Conservation (phyloP, 805 yeast species). For the Teunomyces tritomae region DNA sequence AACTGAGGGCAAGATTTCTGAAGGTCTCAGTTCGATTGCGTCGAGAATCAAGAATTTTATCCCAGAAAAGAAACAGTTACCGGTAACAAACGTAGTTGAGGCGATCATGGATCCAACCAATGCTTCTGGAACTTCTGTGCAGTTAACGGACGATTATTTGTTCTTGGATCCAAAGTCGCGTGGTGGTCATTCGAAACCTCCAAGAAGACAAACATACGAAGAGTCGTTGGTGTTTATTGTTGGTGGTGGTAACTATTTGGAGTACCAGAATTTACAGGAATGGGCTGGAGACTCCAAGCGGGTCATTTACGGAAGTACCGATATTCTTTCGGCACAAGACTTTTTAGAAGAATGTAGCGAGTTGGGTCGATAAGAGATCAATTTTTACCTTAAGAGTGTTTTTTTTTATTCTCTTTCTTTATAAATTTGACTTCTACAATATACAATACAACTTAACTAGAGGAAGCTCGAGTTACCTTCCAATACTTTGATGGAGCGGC, state of each 20-base stretch:
- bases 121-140: slow-evolving; percentile 60
- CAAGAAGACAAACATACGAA: slow-evolving; percentile 75
- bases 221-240: slow-evolving; percentile 88
- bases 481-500: slow-evolving; percentile 72
- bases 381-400: neutral
- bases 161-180: slow-evolving; percentile 89
- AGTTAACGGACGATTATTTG: slow-evolving; percentile 82
- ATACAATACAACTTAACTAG: slow-evolving; percentile 20
- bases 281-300: slow-evolving; percentile 52
- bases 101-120: slow-evolving; percentile 81
- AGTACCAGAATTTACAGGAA: slow-evolving; percentile 90
- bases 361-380: slow-evolving; percentile 36
- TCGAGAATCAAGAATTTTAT: slow-evolving; percentile 82
- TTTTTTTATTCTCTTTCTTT: neutral
- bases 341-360: slow-evolving; percentile 65
- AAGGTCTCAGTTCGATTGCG: slow-evolving; percentile 86
- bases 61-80: slow-evolving; percentile 85
- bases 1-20: slow-evolving; percentile 78
- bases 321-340: slow-evolving; percentile 64
- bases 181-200: slow-evolving; percentile 87
- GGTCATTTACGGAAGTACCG: slow-evolving; percentile 86
- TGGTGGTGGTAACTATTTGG: slow-evolving; percentile 95
- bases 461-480: slow-evolving; percentile 44
- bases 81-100: slow-evolving; percentile 87
- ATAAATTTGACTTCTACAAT: neutral